A percentile compares a stretch with the other conserved stretches of the same genome.
Conservation (phyloP, 1,284 basidiomycete genomes). For the Rugosomyces carneus region DNA sequence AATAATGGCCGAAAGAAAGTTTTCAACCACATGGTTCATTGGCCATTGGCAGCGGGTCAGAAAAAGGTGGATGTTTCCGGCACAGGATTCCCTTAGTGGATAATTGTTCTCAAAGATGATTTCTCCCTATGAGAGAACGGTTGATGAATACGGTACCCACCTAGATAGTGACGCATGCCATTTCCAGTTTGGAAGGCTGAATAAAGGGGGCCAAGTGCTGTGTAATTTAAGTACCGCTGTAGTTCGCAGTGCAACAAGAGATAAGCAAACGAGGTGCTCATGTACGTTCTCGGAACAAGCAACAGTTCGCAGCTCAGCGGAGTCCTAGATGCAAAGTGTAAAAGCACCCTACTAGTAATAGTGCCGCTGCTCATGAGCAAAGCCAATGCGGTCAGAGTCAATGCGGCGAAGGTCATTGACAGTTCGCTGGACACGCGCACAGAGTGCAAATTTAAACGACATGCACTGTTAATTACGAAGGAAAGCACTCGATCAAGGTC, state of each 20-base stretch:
- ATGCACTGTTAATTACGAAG: no score
- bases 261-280: not conserved
- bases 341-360: no score
- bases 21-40: slow-evolving; percentile 3
- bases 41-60: not conserved
- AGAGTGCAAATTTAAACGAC: no score
- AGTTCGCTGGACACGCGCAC: no score
- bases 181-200: not conserved
- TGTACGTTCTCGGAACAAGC: not conserved
- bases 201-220: no score
- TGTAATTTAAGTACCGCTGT: no score
- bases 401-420: no score
- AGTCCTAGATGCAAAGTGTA: no score
- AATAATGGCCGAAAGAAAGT: slow-evolving; percentile 1
- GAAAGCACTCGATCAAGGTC: no score
- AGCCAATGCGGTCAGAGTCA: no score
- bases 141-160: not conserved
- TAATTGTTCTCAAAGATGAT: not conserved
- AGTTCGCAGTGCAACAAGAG: not conserved
- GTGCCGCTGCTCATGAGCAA: no score
- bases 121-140: not conserved
- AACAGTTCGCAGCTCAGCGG: no score
- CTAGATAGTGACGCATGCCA: not conserved
- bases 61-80: not conserved
- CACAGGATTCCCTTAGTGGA: not conserved